Evolutionary conservation across 768 basidiomycete genomes (phyloP).

Genomic region (Fibroporia radiculosa): DNA sequence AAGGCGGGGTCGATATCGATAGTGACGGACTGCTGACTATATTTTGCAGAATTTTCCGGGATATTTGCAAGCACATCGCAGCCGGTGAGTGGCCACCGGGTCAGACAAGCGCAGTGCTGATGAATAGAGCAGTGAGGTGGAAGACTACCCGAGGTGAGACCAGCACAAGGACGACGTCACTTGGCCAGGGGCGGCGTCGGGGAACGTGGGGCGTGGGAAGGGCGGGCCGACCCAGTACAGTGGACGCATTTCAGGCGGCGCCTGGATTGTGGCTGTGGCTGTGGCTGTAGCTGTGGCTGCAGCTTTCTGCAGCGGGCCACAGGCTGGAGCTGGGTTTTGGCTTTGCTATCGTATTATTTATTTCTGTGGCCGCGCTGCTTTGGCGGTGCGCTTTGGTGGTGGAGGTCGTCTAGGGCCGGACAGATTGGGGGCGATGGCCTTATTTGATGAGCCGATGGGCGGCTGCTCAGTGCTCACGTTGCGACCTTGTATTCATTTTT

Average conservation of each 20-base stretch:
- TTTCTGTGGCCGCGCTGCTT: neutral
- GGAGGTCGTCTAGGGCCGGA: neutral
- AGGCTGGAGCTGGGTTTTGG: too few relatives aligned
- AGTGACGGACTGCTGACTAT: neutral
- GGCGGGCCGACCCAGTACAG: slow-evolving; percentile 2
- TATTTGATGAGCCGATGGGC: slow-evolving; percentile 3
- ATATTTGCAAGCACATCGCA: neutral
- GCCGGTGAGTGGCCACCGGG: neutral
- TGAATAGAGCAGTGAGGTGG: neutral
- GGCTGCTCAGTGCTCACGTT: neutral
- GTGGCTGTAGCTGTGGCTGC: too few relatives aligned
- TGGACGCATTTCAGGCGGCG: too few relatives aligned
- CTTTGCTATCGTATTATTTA: too few relatives aligned
- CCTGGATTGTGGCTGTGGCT: neutral
- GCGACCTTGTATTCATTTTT: slow-evolving; percentile 5
- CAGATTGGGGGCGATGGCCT: neutral
- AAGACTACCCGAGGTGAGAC: neutral
- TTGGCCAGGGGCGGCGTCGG: slow-evolving; percentile 13
- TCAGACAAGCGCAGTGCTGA: neutral
- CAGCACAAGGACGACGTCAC: slow-evolving; percentile 11
- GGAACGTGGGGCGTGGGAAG: slow-evolving; percentile 20
- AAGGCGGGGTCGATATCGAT: neutral
- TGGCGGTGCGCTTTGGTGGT: too few relatives aligned
- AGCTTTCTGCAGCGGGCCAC: too few relatives aligned
- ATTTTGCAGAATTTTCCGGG: slow-evolving; percentile 1